A percentile compares a stretch with the other conserved stretches of the same genome.
These are phyloP conservation scores for Acrodontium crateriforme DNA, from an alignment of 2,329 filamentous ascomycete genomes.

Conservation along the genomic window DNA sequence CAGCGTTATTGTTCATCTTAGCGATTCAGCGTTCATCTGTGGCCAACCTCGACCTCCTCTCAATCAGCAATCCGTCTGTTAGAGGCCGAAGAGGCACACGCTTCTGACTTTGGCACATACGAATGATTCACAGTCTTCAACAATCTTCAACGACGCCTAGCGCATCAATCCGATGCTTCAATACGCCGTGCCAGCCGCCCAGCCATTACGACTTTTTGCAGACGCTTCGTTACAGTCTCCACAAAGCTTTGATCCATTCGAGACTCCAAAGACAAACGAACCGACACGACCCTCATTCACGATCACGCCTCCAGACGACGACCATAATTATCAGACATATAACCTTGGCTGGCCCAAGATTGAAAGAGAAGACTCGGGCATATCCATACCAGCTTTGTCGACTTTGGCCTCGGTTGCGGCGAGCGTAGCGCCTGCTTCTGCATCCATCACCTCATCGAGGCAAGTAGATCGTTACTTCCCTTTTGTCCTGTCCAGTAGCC, in stretches of 20 bases:
- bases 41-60: too few relatives aligned
- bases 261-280: not conserved
- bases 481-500: not conserved
- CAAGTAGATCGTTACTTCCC: not conserved
- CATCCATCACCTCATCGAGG: constrained; percentile 5
- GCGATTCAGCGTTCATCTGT: too few relatives aligned
- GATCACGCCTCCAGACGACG: too few relatives aligned
- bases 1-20: too few relatives aligned
- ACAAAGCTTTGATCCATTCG: constrained; percentile 4
- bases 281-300: not conserved
- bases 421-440: constrained; percentile 24
- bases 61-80: too few relatives aligned
- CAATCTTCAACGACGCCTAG: constrained; percentile 5
- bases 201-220: constrained; percentile 2
- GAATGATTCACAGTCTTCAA: too few relatives aligned
- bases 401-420: constrained; percentile 33
- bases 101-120: too few relatives aligned
- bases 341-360: too few relatives aligned
- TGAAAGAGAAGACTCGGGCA: not conserved
- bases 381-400: not conserved
- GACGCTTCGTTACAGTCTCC: constrained; percentile 8
- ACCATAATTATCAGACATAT: too few relatives aligned
- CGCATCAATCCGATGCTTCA: constrained; percentile 41
- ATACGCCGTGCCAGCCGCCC: constrained; percentile 14
- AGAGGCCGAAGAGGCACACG: too few relatives aligned